These are phyloP conservation scores for Nidula microcarpa DNA, from an alignment of 768 basidiomycete species.

Conservation along the genomic window DNA sequence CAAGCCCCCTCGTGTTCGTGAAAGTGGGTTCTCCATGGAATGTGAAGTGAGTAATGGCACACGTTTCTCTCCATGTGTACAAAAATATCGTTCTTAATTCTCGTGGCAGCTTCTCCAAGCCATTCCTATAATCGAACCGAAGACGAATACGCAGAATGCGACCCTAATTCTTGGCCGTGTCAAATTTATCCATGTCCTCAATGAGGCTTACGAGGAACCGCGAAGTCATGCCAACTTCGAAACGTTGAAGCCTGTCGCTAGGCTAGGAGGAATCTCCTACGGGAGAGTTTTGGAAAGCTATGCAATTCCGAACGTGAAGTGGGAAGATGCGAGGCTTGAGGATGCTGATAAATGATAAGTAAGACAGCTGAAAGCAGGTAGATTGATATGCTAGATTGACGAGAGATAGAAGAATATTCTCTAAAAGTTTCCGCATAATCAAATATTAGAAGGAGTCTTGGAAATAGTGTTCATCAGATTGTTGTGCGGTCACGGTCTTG, in stretches of 20 bases:
- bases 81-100: conserved; percentile 18
- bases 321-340: conserved; percentile 15
- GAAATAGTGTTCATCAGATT: too few relatives aligned
- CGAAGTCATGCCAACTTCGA: conserved; percentile 41
- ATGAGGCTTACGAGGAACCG: conserved; percentile 31
- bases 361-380: too few relatives aligned
- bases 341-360: too few relatives aligned
- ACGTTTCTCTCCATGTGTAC: not conserved
- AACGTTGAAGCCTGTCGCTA: conserved; percentile 42
- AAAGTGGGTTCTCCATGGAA: conserved; percentile 63
- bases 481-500: too few relatives aligned
- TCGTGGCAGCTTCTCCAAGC: conserved; percentile 34
- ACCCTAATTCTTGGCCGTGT: conserved; percentile 50
- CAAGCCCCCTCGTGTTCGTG: conserved; percentile 54
- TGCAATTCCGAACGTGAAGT: conserved; percentile 55
- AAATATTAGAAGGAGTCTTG: too few relatives aligned
- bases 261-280: conserved; percentile 55
- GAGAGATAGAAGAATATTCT: too few relatives aligned
- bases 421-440: too few relatives aligned
- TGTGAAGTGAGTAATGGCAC: conserved; percentile 36
- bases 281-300: conserved; percentile 38
- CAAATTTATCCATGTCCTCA: conserved; percentile 55
- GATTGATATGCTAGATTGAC: too few relatives aligned
- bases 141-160: conserved; percentile 23
- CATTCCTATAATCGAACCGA: conserved; percentile 37